These are phyloP conservation scores for Karstenula rhodostoma DNA, from an alignment of 2,329 filamentous ascomycete species.

Conservation along the genomic window DNA sequence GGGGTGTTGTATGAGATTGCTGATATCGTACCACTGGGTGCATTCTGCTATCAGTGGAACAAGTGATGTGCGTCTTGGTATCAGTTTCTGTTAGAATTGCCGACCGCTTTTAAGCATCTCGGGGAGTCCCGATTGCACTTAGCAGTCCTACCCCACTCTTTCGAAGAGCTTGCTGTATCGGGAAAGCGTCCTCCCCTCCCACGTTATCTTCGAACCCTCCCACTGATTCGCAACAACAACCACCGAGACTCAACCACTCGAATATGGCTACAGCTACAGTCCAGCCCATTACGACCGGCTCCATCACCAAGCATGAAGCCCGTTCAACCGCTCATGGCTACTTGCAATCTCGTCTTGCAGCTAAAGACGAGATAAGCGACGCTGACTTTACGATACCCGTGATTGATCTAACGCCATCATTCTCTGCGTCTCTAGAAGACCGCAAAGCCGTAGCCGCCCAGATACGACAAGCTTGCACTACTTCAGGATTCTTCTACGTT, in stretches of 20 bases:
- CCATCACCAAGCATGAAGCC: slow-evolving; percentile 37
- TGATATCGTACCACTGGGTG: too few relatives aligned
- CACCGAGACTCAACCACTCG: not conserved
- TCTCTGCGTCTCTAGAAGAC: slow-evolving; percentile 40
- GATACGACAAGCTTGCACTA: slow-evolving; percentile 50
- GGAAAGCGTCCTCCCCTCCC: slow-evolving; percentile 2
- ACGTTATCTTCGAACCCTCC: not conserved
- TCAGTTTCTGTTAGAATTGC: too few relatives aligned
- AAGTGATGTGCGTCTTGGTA: too few relatives aligned
- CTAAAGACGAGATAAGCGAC: slow-evolving; percentile 22
- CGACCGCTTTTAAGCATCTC: too few relatives aligned
- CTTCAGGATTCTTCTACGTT: slow-evolving; percentile 55
- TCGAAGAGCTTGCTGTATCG: not conserved
- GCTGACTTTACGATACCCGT: slow-evolving; percentile 46
- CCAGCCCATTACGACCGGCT: slow-evolving; percentile 3
- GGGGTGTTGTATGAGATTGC: too few relatives aligned
- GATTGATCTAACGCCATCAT: slow-evolving; percentile 50
- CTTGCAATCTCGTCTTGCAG: slow-evolving; percentile 42
- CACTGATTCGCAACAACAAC: not conserved
- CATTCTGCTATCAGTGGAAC: too few relatives aligned
- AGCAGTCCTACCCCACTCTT: slow-evolving; percentile 2
- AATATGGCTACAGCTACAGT: slow-evolving; percentile 8
- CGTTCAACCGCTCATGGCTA: slow-evolving; percentile 40
- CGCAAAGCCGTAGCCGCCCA: slow-evolving; percentile 49
- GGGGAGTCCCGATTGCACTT: too few relatives aligned